Evolutionary conservation across 495 filamentous ascomycete genomes (phyloP), one percentile per base, ranked within the genome.

Genomic region (Aspergillus cavernicola): DNA sequence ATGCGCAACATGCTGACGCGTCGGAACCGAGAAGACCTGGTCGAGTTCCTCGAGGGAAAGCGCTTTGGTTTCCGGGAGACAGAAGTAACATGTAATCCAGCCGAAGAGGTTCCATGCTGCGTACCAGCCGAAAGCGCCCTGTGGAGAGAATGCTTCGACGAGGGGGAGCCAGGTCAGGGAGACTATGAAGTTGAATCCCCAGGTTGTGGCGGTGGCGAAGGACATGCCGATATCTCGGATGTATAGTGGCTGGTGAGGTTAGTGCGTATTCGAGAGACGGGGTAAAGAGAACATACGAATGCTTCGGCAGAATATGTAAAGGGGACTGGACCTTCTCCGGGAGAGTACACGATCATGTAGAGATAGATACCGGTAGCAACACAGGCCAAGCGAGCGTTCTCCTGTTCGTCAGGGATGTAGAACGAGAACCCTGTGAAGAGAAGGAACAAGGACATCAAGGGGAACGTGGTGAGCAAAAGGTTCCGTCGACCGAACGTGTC

Each of bases 151-250:
- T 8, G 73, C 69, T 2, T 55, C 56, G 15, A 71, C 53, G 13
- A 86, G 67, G 7, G 61, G 58, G 0, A 80, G 81, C 69, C 80
- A 84, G 0, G 82, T 84, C 10, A 86, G 68, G 13, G 74, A 77
- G 1, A 86, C 66, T 41, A 84, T 69, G 51, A 79, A 78, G 44
- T 76, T 77, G 53, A 77, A 77, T 45, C 69, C 71, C 75, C 75
- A 78, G 2, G 65, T 69, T 26, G 73, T 81, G 8, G 70, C 74
- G 12, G 75, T 80, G 11, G 74, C 77, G 70, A 80, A 84, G 0
- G 79, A 75, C 86, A 89, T 89, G 13, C 85, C 86, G 24, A 87
- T 69, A 56, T 89, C 84, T 36, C 80, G 80, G 50, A 85, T 80
- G 31, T 83, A 70, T 23, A 81, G 55, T 4, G 79, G 80, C 50